A percentile compares a stretch with the other conserved stretches of the same genome.
phyloP scores from a whole-genome alignment of 768 basidiomycete species.

The Termitomyces titanicus region DNA sequence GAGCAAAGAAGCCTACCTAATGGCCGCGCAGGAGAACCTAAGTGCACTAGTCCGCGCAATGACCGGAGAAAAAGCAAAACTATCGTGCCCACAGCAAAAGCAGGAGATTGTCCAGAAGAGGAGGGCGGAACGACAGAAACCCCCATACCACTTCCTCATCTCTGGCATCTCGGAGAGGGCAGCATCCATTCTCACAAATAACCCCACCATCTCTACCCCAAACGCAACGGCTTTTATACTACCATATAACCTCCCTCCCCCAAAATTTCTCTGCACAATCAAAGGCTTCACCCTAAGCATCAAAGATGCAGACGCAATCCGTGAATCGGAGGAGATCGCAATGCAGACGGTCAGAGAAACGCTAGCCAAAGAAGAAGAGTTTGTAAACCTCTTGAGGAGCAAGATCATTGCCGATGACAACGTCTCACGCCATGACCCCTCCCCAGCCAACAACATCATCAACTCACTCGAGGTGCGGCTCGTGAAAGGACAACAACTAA shows the following conservation, averaged over 20 bases:
- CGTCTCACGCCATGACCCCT: not conserved
- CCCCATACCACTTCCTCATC: not conserved
- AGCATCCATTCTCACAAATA: rapidly evolving
- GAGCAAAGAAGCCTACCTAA: not conserved
- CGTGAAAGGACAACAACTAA: not conserved
- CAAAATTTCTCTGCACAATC: not conserved
- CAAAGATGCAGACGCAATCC: too few species aligned
- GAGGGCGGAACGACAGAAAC: not conserved
- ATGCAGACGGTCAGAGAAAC: not conserved
- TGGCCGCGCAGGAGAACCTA: not conserved
- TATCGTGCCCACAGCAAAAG: not conserved
- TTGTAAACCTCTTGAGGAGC: not conserved
- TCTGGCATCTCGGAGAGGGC: not conserved
- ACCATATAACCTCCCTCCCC: not conserved
- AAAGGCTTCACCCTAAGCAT: not conserved
- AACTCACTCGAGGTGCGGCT: not conserved
- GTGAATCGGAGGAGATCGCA: not conserved
- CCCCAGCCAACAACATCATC: not conserved
- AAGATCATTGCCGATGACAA: not conserved
- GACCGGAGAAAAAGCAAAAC: not conserved
- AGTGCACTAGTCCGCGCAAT: not conserved
- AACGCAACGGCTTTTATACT: not conserved
- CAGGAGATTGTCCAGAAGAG: not conserved
- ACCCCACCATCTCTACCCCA: not conserved
- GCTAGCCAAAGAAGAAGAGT: not conserved